phyloP scores from a whole-genome alignment of 805 yeast species.

The Saccharomycopsis fibuligera region DNA sequence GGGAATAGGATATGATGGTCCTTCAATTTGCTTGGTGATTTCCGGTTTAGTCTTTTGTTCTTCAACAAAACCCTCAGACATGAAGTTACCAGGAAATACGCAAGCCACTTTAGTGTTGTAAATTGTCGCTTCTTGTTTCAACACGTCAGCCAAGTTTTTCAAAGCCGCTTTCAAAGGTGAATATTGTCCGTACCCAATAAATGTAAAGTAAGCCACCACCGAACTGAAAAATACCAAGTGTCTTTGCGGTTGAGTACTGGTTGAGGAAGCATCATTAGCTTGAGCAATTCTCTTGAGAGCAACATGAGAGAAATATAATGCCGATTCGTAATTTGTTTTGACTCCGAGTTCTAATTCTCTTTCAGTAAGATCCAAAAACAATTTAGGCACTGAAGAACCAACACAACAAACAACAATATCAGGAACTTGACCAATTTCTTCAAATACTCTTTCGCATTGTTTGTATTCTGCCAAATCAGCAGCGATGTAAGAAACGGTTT shows the following conservation, averaged over 20 bases:
- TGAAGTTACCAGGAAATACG: conserved; percentile 84
- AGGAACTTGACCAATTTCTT: conserved; percentile 38
- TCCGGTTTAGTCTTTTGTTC: conserved; percentile 84
- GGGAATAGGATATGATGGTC: conserved; percentile 65
- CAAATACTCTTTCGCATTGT: conserved; percentile 41
- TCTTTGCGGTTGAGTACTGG: conserved; percentile 28
- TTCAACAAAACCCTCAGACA: conserved; percentile 75
- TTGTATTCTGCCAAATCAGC: conserved; percentile 63
- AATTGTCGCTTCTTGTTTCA: conserved; percentile 75
- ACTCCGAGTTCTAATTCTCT: conserved; percentile 58
- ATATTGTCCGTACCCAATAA: conserved; percentile 87
- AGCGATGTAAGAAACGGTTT: conserved; percentile 37
- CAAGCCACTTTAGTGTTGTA: conserved; percentile 65
- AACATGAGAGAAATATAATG: conserved; percentile 65
- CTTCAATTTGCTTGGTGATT: conserved; percentile 79
- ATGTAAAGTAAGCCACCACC: conserved; percentile 74
- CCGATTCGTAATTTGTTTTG: conserved; percentile 63
- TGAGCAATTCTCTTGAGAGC: conserved; percentile 37
- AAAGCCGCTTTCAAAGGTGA: conserved; percentile 86
- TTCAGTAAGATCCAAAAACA: conserved; percentile 61
- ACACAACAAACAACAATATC: conserved; percentile 83
- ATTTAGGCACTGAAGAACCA: conserved; percentile 75
- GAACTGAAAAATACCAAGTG: conserved; percentile 67
- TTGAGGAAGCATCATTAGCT: conserved; percentile 24
- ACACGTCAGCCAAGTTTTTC: conserved; percentile 61